Evolutionary conservation across 192 early-diverging fungal species (phyloP).

Genomic region (Coemansia sp.): DNA sequence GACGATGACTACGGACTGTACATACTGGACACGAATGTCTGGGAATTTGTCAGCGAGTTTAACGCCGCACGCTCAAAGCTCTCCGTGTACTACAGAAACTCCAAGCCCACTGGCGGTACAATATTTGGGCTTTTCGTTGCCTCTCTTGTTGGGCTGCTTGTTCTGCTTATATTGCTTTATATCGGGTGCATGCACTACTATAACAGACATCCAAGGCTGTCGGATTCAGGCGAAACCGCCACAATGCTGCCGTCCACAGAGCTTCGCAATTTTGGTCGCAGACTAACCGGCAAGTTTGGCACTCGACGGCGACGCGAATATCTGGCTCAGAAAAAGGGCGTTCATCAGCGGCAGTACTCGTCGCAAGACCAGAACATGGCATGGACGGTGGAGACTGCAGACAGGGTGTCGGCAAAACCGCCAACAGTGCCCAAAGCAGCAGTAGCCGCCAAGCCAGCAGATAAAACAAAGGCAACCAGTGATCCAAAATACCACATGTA

Average conservation of each 20-base stretch:
- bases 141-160: constrained; percentile 28
- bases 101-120: constrained; percentile 35
- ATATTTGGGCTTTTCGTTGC: constrained; percentile 50
- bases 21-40: constrained; percentile 41
- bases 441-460: background rate
- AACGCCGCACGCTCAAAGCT: constrained; percentile 34
- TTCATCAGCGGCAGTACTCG: background rate
- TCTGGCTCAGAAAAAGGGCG: background rate
- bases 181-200: constrained; percentile 49
- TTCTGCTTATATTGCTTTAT: constrained; percentile 35
- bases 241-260: constrained; percentile 38
- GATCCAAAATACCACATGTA: background rate
- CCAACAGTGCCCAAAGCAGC: background rate
- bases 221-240: constrained; percentile 22
- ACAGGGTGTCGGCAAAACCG: background rate
- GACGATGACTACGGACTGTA: constrained; percentile 34
- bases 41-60: constrained; percentile 41
- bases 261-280: constrained; percentile 38
- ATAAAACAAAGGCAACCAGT: background rate
- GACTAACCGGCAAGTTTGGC: constrained; percentile 30
- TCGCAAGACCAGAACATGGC: background rate
- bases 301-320: constrained; percentile 16
- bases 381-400: background rate
- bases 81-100: constrained; percentile 18
- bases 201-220: constrained; percentile 39